Evolutionary conservation across 768 basidiomycete species (phyloP), one percentile per base, ranked within the genome.

Genomic region (Leccinum disarticulatum): DNA sequence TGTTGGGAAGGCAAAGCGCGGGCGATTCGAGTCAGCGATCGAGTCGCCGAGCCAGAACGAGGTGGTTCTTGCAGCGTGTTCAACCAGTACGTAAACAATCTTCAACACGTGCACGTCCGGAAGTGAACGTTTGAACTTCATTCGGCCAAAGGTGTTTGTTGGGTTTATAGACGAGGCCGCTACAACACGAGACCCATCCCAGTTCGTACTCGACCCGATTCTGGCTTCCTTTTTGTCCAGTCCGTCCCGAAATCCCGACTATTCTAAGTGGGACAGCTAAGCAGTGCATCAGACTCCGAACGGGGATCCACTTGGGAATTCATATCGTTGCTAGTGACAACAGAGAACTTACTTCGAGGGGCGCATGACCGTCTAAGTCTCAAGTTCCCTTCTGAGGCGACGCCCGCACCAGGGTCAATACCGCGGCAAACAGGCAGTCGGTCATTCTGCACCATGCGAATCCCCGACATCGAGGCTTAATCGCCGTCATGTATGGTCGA

Each of bases 221-320:
- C 30, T 47, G 56, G 6, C 27, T 55, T 60, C 63, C 57, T 60
- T 56, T 35, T 38, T 50, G 55, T 36, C 59, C 61, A 57, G 56
- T 55, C 55, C 58, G 56, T 19, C 61, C 62, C 64, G 54, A 67
- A 53, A 36, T 36, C 53, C 52, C 28, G 36, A 41, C 35, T 31
- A 49, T 50, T 48, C 55, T 36, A 46, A 36, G 25, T 13, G 51
- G 59, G 54, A 28, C 47, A 46, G 36, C 53, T 41, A 19, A 49
- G 50, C 41, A 58, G 50, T 60, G 60, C 38, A 33, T 33, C 56
- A 55, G 51, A 61, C 55, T 48, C 55, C 30, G 56, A 33, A 50
- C 50, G 66, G 60, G 56, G 56, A 72, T 69, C 70, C 65, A n/a
- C 54, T 59, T 67, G 68, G 62, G 70, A 70, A 70, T 59, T 38